These are phyloP conservation scores for Mycena metata DNA, from an alignment of 768 basidiomycete species.

Conservation along the genomic window DNA sequence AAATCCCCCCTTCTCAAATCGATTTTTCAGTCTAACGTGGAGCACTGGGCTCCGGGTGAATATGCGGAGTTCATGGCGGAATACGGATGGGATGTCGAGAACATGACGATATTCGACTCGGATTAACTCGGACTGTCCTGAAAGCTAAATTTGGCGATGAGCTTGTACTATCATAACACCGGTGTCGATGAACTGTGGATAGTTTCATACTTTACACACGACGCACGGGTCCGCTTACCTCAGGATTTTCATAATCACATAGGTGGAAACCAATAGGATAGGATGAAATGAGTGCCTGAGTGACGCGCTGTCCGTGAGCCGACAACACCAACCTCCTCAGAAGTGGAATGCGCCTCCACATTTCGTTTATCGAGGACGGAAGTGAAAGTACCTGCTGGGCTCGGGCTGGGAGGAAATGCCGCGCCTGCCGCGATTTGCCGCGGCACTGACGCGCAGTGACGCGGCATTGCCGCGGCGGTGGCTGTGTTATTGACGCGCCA, in stretches of 20 bases:
- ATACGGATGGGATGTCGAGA: constrained; percentile 26
- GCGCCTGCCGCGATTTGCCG: no score
- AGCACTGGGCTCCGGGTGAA: neutral
- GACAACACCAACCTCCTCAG: neutral
- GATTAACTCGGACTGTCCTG: constrained; percentile 8
- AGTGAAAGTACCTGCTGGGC: neutral
- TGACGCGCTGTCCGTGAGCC: neutral
- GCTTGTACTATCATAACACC: constrained; percentile 14
- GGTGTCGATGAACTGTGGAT: constrained; percentile 9
- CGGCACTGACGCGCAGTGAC: no score
- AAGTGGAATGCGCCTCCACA: no score
- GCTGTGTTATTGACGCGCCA: no score
- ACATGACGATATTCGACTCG: constrained; percentile 25
- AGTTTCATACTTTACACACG: constrained; percentile 13
- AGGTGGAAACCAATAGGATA: constrained; percentile 5
- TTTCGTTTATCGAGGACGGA: constrained; percentile 3
- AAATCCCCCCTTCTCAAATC: constrained; percentile 12
- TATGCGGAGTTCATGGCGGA: constrained; percentile 18
- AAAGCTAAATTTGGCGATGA: neutral
- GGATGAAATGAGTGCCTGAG: constrained; percentile 5
- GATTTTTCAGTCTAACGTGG: constrained; percentile 8
- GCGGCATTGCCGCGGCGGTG: no score
- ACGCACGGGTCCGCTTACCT: neutral
- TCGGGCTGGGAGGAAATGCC: no score
- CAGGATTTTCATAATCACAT: constrained; percentile 1